Base-by-base conservation (phyloP, 768 basidiomycete species). In the Aureoboletus auriporus region DNA sequence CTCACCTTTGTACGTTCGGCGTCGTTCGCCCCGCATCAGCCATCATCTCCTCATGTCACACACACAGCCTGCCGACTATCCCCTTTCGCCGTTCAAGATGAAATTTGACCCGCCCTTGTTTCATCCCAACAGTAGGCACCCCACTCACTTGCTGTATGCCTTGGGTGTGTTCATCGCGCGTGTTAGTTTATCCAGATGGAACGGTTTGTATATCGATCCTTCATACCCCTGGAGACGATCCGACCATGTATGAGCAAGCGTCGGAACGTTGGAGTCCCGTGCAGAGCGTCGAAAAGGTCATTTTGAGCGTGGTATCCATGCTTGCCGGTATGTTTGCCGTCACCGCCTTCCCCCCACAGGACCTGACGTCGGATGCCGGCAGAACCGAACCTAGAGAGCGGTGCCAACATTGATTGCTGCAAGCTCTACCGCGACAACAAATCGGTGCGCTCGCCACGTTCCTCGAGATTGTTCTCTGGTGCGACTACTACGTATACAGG, bases 261-360 rank as follows among this genome's bases (percentile, higher is more conserved):
- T 92, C 89, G 16, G 96, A 99, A 62, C 80, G 96, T 34, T 99
- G 96, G 96, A 92, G 89, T 49, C 96, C 96, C n/a, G 95, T 98
- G 0, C 95, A 98, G 70, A 92, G 90, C 60, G 90, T 99, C 13
- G 89, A 98, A 72, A 97, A 96, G 70, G 95, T 96, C 55, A 79
- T 98, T 46, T 75, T 98, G 9, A 94, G 92, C 57, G 95, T 99
- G 20, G 84, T 99, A 57, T 93, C 90, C 36, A 97, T 99, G 93
- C 77, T 99, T 11, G 94, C 96, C 53, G 90, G 92, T 89, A 55
- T 14, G 47, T 8, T 6, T 20, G 13, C 12, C 33, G 20, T 14
- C 37, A 36, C 42, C 40, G 9, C 29, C 30, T 35, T 9, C 34
- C 12, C 2, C n/a, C 35, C 26, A 34, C 14, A 36, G n/a, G 5